phyloP scores from a whole-genome alignment of 1,284 basidiomycete species.

The Cronartium quercuum region DNA sequence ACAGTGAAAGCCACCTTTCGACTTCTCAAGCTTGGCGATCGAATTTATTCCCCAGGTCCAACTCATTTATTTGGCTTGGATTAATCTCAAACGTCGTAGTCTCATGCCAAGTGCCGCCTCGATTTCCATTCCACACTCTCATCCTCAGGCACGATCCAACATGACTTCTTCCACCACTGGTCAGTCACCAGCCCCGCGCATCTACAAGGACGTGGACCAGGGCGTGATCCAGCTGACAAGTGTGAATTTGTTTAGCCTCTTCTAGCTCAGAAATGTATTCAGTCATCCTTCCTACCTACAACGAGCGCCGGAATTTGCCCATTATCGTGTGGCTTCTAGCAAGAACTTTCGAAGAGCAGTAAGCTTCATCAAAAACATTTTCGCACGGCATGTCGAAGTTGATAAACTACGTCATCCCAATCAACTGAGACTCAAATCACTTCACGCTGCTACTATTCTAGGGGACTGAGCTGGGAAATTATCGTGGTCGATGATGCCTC shows the following conservation, averaged over 20 bases:
- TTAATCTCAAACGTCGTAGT: too few species aligned
- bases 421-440: constrained; percentile 7
- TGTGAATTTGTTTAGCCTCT: background rate
- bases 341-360: constrained; percentile 68
- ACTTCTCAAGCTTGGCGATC: too few species aligned
- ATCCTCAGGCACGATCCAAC: too few species aligned
- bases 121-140: too few species aligned
- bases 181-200: too few species aligned
- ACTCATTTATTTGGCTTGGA: too few species aligned
- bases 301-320: constrained; percentile 83
- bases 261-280: constrained; percentile 39
- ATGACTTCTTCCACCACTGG: too few species aligned
- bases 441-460: constrained; percentile 44
- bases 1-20: too few species aligned
- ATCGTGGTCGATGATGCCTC: constrained; percentile 85
- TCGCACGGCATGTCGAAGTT: background rate
- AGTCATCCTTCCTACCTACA: constrained; percentile 86
- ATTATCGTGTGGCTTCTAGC: constrained; percentile 76
- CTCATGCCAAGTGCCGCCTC: too few species aligned
- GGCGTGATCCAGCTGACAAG: background rate
- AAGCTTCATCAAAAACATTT: constrained; percentile 47
- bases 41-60: too few species aligned
- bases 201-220: too few species aligned
- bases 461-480: constrained; percentile 68
- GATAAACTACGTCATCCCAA: background rate